These are phyloP conservation scores for Conringia planisiliqua DNA, from an alignment of 345 rosid species.

Conservation along the genomic window DNA sequence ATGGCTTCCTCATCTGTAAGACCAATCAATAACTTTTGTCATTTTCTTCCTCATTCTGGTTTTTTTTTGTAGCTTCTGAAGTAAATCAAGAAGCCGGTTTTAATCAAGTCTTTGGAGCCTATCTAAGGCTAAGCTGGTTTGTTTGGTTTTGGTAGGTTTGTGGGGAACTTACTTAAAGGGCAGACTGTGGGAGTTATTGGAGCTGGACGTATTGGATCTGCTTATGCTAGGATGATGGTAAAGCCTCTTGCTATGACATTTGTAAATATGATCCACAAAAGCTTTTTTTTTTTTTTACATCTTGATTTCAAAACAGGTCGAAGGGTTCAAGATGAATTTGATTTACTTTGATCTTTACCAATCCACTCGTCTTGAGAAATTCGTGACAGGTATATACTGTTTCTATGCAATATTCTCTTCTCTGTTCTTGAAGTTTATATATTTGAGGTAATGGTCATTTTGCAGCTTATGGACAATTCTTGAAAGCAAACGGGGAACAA, in stretches of 20 bases:
- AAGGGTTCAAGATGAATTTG: slow-evolving; percentile 97
- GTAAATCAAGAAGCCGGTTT: background rate
- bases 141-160: slow-evolving; percentile 49
- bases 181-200: slow-evolving; percentile 99
- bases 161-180: slow-evolving; percentile 95
- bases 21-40: background rate
- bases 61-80: background rate
- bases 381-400: slow-evolving; percentile 60
- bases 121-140: background rate
- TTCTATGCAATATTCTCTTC: background rate
- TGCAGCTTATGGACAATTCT: slow-evolving; percentile 78
- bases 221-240: slow-evolving; percentile 99
- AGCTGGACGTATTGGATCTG: slow-evolving; percentile 98
- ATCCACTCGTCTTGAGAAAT: slow-evolving; percentile 90
- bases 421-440: background rate
- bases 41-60: background rate
- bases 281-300: background rate
- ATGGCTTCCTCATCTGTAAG: slow-evolving; percentile 94
- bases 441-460: background rate
- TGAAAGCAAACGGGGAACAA: slow-evolving; percentile 76
- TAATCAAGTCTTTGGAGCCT: background rate
- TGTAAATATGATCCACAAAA: background rate
- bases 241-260: background rate
- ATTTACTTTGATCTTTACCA: slow-evolving; percentile 92
- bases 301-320: slow-evolving; percentile 46